Base-by-base conservation (phyloP, 2,329 filamentous ascomycete species). In the Dactylellina drechsleri region DNA sequence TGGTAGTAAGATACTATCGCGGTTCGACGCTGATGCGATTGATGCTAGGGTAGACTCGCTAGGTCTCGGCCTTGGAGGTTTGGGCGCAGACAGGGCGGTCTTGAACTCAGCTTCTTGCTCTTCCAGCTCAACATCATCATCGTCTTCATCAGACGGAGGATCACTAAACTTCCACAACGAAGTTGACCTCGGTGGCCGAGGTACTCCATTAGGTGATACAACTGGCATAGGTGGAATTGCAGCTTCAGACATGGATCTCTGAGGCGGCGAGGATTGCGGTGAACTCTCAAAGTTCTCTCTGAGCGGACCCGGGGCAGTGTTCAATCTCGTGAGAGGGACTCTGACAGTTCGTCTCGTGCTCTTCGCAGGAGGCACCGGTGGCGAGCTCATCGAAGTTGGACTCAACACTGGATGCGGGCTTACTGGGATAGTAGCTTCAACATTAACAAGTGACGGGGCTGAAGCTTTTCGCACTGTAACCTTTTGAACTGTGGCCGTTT, bases 71-170 rank as follows among this genome's bases (percentile, higher is more conserved):
- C 60, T 66, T 59, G 64, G 66, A 78, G 88, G 87, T 40, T 84
- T 86, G 0, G 89, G 89, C 0, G 89, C 88, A 10, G 88, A 88
- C 15, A 91, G 83, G 1, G 87, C 87, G 4, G 89, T 91, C 70
- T 86, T 85, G 81, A 86, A 91, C 78, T 92, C 90, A 1, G 86
- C 86, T 78, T 92, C 90, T 78, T 87, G 90, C 76, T 87, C 77
- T 57, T 91, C 88, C 2, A 81, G 83, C 72, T 89, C 87, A 31
- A 82, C 84, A 81, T 89, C 89, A 28, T 90, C 88, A 47, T 90
- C 88, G 1, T 80, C 84, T 66, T 91, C 89, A 52, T 89, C 89
- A 6, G 89, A 90, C 26, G 72, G 72, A 16, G 66, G 66, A 15
- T 76, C 72, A 13, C 57, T 66, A 20, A 43, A 66, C n/a, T 68